Conservation (phyloP, 2,329 filamentous ascomycete genomes). For the Fusarium virguliforme region DNA sequence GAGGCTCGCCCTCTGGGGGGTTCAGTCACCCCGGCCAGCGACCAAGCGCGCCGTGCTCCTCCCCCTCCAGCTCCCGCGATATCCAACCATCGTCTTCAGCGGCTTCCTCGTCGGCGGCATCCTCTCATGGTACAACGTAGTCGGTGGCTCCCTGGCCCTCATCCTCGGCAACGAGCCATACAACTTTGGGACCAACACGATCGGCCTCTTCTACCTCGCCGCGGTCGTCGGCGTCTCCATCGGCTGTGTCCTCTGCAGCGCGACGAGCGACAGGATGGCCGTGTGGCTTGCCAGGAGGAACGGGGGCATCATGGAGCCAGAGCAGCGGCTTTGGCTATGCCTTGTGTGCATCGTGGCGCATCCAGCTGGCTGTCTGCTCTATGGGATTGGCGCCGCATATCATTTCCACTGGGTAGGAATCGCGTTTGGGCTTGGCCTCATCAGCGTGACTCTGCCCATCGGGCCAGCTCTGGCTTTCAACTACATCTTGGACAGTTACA, state of each 20-base stretch:
- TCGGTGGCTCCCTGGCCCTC: conserved; percentile 36
- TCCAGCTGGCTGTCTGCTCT: conserved; percentile 45
- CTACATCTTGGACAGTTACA: conserved; percentile 2
- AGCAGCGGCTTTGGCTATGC: conserved; percentile 48
- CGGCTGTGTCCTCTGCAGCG: conserved; percentile 44
- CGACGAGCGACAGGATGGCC: conserved; percentile 31
- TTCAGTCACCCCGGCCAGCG: not conserved
- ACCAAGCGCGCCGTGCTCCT: conserved; percentile 3
- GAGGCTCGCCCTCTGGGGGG: not conserved
- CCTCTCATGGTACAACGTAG: conserved; percentile 37
- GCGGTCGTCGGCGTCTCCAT: conserved; percentile 41
- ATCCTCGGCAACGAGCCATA: conserved; percentile 41
- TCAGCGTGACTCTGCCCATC: not conserved
- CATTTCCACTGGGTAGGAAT: not conserved
- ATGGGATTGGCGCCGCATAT: not conserved
- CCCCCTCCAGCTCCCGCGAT: not conserved
- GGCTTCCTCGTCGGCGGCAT: conserved; percentile 18
- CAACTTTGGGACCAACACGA: conserved; percentile 38
- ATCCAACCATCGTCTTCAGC: conserved; percentile 1
- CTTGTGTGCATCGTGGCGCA: conserved; percentile 43
- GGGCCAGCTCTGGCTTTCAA: not conserved
- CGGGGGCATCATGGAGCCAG: conserved; percentile 48
- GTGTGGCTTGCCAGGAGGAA: conserved; percentile 45
- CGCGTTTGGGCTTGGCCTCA: conserved; percentile 2
- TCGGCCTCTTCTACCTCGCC: conserved; percentile 21